Base-by-base conservation (phyloP, 176 grass and related monocot genomes). In the Echinochloa phyllopogon region DNA sequence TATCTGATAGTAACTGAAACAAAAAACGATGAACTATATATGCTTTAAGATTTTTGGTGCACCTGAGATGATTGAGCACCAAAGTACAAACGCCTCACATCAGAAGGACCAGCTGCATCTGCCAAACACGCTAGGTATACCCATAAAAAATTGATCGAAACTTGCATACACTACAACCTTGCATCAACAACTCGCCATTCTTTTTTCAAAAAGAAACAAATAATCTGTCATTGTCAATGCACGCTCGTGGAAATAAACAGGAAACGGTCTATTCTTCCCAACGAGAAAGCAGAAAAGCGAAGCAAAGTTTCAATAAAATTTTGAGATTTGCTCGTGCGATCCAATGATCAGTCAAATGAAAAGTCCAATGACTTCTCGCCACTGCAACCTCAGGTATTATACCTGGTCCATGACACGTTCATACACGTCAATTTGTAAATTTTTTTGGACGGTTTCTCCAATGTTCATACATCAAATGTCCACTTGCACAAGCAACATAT, bases 251-350 rank as follows among this genome's bases (percentile, higher is more conserved):
- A 66, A 66, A 50, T 8, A 27, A 9, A 33, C 40, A 33, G 37
- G 8, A 12, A 79, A 4, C 10, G 11, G 18, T 79, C 73, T 14
- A 5, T 42, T 42, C n/a, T 69, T 12, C 65, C 65, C 18, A 69
- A 4, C 65, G 42, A 69, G 65, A 69, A 42, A 41, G 65, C 17
- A 0, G 39, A 69, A 2, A 69, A 42, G 17, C 6, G 17, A 42
- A 69, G 65, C 38, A n/a, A 65, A 21, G 38, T 21, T 69, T 40
- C 15, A 13, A 38, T 38, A 55, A 56, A 56, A 56, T 6, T 8
- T 7, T 21, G 72, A 75, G 72, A 75, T 75, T 75, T 75, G 29
- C 50, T 56, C 49, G 29, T 39, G 72, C 18, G 50, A 9, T n/a
- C 6, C 48, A 55, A 39, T 36, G 72, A 39, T n/a, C 29, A 75